Conservation (phyloP, 2,329 filamentous ascomycete species). For the Rutstroemia sp. region DNA sequence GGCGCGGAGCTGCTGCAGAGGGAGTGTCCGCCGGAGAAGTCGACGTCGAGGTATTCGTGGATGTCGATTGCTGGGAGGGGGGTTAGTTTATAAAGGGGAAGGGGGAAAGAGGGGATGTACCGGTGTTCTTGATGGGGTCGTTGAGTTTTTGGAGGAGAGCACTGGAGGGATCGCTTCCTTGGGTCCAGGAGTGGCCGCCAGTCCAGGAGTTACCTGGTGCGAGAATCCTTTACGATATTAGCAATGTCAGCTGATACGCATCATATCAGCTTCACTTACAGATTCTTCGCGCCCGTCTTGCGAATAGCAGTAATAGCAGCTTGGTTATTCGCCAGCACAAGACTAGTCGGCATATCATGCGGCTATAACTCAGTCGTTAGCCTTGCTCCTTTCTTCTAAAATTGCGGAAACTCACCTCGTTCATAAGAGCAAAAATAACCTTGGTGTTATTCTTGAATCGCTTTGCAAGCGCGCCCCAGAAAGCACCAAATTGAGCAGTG, state of each 20-base stretch:
- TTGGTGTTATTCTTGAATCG: constrained; percentile 40
- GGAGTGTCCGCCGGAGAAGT: constrained; percentile 38
- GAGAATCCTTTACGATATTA: constrained; percentile 29
- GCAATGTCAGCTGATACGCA: neutral
- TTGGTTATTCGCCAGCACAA: constrained; percentile 41
- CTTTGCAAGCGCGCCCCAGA: constrained; percentile 41
- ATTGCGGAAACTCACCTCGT: constrained; percentile 18
- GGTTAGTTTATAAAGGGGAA: neutral
- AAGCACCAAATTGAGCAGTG: constrained; percentile 39
- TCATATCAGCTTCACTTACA: constrained; percentile 20
- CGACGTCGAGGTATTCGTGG: constrained; percentile 44
- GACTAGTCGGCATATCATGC: constrained; percentile 40
- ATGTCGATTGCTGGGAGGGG: constrained; percentile 36
- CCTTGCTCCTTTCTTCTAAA: neutral
- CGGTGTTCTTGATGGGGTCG: constrained; percentile 40
- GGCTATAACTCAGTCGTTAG: constrained; percentile 24
- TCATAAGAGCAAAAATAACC: constrained; percentile 44
- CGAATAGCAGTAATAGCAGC: constrained; percentile 40
- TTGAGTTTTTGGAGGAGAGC: constrained; percentile 35
- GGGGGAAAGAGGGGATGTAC: constrained; percentile 1
- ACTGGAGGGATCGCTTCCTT: constrained; percentile 32
- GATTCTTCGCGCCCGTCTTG: constrained; percentile 35
- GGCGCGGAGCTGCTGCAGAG: constrained; percentile 35
- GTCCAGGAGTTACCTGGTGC: constrained; percentile 43
- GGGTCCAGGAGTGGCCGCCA: constrained; percentile 41